Conservation (phyloP, 176 grass and related monocot species). For the Eleusine indica region DNA sequence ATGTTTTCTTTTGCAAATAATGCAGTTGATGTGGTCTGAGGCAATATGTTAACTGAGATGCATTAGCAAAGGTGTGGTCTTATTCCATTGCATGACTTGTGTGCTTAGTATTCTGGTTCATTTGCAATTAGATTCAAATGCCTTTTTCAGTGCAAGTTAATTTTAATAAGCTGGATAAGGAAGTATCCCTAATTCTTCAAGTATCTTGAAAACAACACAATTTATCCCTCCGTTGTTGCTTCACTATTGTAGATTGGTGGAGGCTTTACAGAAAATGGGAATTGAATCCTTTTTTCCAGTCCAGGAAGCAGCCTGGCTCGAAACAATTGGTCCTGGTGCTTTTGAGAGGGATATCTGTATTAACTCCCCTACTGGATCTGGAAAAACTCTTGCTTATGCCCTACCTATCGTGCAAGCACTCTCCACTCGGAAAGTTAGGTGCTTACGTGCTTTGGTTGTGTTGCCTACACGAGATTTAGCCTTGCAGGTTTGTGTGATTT, state of each 20-base stretch:
- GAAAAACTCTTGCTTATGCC: constrained; percentile 94
- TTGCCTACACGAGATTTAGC: constrained; percentile 89
- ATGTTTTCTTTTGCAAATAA: background rate
- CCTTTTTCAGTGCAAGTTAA: background rate
- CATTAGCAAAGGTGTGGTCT: background rate
- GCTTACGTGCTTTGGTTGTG: constrained; percentile 81
- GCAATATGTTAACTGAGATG: background rate
- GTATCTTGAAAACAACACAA: background rate
- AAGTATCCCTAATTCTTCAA: background rate
- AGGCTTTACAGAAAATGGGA: constrained; percentile 65
- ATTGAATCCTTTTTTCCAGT: constrained; percentile 79
- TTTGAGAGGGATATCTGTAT: constrained; percentile 96
- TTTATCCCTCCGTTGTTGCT: constrained; percentile 8
- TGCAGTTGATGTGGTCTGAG: background rate
- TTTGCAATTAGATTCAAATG: background rate
- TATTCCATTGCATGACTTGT: background rate
- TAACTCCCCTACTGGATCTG: constrained; percentile 92
- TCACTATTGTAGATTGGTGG: constrained; percentile 55
- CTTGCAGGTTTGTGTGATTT: constrained; percentile 64
- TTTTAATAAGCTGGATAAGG: background rate
- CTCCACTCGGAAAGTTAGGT: constrained; percentile 58
- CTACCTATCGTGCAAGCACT: constrained; percentile 85
- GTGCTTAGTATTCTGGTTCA: background rate
- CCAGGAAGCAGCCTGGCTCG: constrained; percentile 78
- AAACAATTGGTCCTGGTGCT: constrained; percentile 80